Percentiles rank a stretch among this genome's conserved stretches.
Conservation (phyloP, 108 stramenopile genomes). For the Skeletonema potamos region DNA sequence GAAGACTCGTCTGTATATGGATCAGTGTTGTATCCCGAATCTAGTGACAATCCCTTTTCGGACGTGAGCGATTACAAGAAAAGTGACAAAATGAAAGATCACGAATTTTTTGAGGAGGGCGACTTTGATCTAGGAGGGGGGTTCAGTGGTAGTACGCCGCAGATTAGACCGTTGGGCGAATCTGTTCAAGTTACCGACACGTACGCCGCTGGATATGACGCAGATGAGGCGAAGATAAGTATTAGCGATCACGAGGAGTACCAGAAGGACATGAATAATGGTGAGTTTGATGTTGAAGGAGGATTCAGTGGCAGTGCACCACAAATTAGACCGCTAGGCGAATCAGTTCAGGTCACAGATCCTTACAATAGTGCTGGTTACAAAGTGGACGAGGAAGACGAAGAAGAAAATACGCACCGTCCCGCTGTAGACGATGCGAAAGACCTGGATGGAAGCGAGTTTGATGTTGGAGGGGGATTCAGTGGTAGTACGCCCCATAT, state of each 20-base stretch:
- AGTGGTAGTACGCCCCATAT: background rate
- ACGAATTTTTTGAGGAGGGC: background rate
- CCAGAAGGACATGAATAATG: background rate
- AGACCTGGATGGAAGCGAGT: background rate
- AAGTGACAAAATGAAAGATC: background rate
- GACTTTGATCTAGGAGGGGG: background rate
- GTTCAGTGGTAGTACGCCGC: background rate
- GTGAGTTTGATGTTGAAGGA: background rate
- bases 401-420: too few relatives aligned
- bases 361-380: background rate
- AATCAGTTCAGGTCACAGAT: background rate
- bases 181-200: background rate
- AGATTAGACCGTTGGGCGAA: background rate
- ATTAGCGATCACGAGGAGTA: background rate
- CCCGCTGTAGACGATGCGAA: background rate
- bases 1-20: background rate
- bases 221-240: background rate
- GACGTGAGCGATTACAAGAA: slow-evolving; percentile 8
- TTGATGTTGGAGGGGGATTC: background rate
- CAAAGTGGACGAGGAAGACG: too few relatives aligned
- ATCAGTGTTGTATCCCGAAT: background rate
- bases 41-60: slow-evolving; percentile 10
- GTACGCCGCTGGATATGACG: background rate
- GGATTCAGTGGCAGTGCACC: slow-evolving; percentile 1
- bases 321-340: background rate